Conservation (phyloP, 164 flowering plant species). For the Macadamia integrifolia region DNA sequence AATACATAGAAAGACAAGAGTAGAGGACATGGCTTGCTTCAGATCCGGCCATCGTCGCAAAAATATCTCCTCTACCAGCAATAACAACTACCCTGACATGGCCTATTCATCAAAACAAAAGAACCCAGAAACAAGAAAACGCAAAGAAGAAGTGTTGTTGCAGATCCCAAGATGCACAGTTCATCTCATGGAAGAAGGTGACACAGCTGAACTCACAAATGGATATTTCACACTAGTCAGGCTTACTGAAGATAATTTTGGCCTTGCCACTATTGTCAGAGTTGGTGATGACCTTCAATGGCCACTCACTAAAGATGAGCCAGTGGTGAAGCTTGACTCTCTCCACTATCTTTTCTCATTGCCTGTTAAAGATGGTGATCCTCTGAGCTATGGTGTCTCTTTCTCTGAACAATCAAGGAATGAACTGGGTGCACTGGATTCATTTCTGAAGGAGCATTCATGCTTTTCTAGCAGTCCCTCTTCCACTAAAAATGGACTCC, state of each 20-base stretch:
- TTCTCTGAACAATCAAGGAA: conserved; percentile 29
- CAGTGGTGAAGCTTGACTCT: conserved; percentile 68
- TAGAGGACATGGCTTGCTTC: conserved; percentile 32
- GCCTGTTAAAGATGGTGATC: conserved; percentile 47
- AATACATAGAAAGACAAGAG: background rate
- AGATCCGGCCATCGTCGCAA: conserved; percentile 16
- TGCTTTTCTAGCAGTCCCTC: conserved; percentile 24
- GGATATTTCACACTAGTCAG: conserved; percentile 50
- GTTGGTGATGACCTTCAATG: conserved; percentile 79
- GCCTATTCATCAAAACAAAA: conserved; percentile 1
- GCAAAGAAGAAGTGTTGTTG: conserved; percentile 41
- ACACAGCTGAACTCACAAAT: conserved; percentile 43
- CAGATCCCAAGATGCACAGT: conserved; percentile 57
- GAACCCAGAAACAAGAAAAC: conserved; percentile 16
- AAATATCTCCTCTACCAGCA: conserved; percentile 10
- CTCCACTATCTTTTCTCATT: conserved; percentile 70
- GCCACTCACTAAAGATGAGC: conserved; percentile 94
- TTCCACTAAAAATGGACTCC: conserved; percentile 10
- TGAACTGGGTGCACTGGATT: conserved; percentile 48
- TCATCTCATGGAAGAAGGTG: conserved; percentile 59
- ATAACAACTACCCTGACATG: conserved; percentile 7
- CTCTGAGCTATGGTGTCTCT: conserved; percentile 74
- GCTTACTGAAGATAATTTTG: conserved; percentile 35
- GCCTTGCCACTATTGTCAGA: conserved; percentile 48
- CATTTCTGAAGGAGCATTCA: conserved; percentile 10